phyloP scores from a whole-genome alignment of 2,329 filamentous ascomycete genomes.

The Pyricularia pennisetigena region DNA sequence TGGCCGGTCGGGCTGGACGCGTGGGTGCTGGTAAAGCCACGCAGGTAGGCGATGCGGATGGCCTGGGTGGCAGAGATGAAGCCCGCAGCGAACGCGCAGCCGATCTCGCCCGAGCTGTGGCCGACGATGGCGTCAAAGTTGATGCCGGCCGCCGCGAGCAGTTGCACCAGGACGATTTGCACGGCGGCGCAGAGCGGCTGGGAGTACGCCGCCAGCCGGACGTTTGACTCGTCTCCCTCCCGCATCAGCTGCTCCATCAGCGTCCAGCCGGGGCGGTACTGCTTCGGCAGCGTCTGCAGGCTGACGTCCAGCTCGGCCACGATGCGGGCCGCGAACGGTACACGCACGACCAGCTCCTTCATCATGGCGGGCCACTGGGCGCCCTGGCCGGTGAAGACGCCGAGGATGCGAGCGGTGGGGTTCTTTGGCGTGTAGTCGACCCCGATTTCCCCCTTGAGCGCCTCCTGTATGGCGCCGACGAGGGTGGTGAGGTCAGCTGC shows the following conservation, averaged over 20 bases:
- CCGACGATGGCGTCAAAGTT: slow-evolving; percentile 17
- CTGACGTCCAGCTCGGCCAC: slow-evolving; percentile 18
- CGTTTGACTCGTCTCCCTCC: slow-evolving; percentile 20
- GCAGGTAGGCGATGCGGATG: slow-evolving; percentile 30
- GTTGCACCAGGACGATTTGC: slow-evolving; percentile 19
- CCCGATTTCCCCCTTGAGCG: not conserved
- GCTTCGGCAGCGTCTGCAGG: not conserved
- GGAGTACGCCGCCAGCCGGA: slow-evolving; percentile 24
- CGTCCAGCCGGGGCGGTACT: slow-evolving; percentile 20
- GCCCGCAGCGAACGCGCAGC: slow-evolving; percentile 19
- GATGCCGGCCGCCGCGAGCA: slow-evolving; percentile 16
- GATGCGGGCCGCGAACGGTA: not conserved
- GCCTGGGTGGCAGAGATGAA: slow-evolving; percentile 24
- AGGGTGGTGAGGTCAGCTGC: not conserved
- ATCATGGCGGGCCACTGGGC: slow-evolving; percentile 10
- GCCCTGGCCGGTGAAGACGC: slow-evolving; percentile 26
- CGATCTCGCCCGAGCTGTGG: slow-evolving; percentile 27
- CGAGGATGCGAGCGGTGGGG: slow-evolving; percentile 12
- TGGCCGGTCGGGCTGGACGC: slow-evolving; percentile 13
- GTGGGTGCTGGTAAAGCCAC: slow-evolving; percentile 22
- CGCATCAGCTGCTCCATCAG: slow-evolving; percentile 26
- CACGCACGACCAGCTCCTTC: not conserved
- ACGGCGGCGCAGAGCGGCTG: slow-evolving; percentile 20
- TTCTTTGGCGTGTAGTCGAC: not conserved
- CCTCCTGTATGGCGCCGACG: not conserved